Base-by-base conservation (phyloP, 2,329 filamentous ascomycete species). In the Pyricularia grisea region DNA sequence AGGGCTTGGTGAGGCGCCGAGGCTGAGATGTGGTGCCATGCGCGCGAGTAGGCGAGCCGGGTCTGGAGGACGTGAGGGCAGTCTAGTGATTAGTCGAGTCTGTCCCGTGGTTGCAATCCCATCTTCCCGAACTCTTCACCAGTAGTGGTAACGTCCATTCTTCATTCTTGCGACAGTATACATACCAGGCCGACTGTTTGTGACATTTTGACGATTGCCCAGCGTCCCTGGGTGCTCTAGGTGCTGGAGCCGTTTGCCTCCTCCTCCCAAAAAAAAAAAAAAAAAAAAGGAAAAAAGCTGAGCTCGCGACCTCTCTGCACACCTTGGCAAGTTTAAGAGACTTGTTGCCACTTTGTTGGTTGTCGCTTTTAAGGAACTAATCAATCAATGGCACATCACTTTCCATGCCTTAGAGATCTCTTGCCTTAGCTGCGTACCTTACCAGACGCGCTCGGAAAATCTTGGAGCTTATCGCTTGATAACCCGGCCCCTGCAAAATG, bases 11-110 rank as follows among this genome's bases (percentile, higher is more conserved):
- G 88, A 79, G 80, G 90, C 73, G 83, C 84, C 76, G 81, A 92
- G 81, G 84, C 95, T 79, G 85, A 98, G 79, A 88, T 78, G 72
- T 92, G 89, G 81, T 99, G 95, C 95, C 96, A 99, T 83, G 91
- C 89, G 76, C 96, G 90, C 65, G 94, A 94, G 85, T 98, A 99
- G 82, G 95, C 94, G 73, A 99, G 90, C 77, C 92, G 92, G 71
- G 95, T 98, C 94, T 98, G 74, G 23, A 61, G 23, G 58, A 60
- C 42, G 23, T 36, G 33, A 23, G 7, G 42, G 33, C 11, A 65
- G 28, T 36, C 20, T 25, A 27, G 10, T 65, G 65, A 50, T 28
- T 25, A 66, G 65, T 28, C 17, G 42, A n/a, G 42, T n/a, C 6
- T n/a, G 17, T 55, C 20, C 20, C 5, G 42, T 6, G 11, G 20